A percentile compares a stretch with the other conserved stretches of the same genome.
Evolutionary conservation across 768 basidiomycete species (phyloP).

Genomic region (Boletus subparvulus): DNA sequence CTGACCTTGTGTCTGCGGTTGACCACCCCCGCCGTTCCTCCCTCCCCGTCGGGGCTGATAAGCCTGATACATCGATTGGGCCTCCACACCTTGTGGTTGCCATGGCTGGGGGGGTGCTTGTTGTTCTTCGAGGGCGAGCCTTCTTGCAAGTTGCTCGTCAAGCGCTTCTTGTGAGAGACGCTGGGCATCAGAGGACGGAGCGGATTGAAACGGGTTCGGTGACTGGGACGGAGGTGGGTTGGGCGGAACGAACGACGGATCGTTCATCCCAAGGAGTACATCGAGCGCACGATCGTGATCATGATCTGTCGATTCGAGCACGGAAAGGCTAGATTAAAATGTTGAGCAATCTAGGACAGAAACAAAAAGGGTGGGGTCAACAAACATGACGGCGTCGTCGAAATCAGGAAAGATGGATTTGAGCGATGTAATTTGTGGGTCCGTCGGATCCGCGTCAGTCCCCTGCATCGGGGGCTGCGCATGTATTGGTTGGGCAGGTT

Average conservation of each 20-base stretch:
- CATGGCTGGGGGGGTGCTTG: conserved; percentile 27
- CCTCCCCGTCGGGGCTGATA: conserved; percentile 25
- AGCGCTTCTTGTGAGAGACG: conserved; percentile 58
- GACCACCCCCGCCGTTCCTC: conserved; percentile 2
- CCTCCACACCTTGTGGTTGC: conserved; percentile 10
- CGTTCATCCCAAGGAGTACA: conserved; percentile 78
- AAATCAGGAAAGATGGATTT: conserved; percentile 79
- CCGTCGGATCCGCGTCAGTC: conserved; percentile 1
- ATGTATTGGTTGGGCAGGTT: background rate
- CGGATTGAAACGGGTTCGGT: background rate
- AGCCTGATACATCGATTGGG: conserved; percentile 19
- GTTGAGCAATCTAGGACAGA: background rate
- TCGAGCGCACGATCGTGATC: conserved; percentile 78
- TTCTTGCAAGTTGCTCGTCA: conserved; percentile 77
- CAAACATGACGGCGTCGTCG: conserved; percentile 68
- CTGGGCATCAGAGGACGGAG: conserved; percentile 28
- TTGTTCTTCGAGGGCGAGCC: conserved; percentile 63
- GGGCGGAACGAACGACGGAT: conserved; percentile 65
- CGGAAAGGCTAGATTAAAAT: conserved; percentile 49
- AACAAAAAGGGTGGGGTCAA: conserved; percentile 9
- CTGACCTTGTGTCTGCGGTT: conserved; percentile 13
- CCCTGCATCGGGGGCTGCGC: background rate
- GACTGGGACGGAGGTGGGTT: conserved; percentile 2
- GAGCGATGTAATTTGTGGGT: conserved; percentile 55
- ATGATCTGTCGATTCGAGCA: conserved; percentile 69